Evolutionary conservation across 768 basidiomycete species (phyloP), one percentile per base, ranked within the genome.

Genomic region (Auriscalpium orientale): DNA sequence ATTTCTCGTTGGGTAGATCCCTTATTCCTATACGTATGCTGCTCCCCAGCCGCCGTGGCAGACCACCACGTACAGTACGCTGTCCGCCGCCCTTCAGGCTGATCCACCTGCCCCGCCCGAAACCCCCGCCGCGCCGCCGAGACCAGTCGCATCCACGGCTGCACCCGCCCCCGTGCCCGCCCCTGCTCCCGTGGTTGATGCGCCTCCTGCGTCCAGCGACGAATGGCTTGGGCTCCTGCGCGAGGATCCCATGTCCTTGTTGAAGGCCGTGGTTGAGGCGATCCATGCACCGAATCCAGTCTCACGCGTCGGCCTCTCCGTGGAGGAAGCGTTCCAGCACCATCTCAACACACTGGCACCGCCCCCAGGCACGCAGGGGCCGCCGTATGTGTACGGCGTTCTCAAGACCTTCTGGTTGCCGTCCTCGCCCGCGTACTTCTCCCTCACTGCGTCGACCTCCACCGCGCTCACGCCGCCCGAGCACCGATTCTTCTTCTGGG

Each of bases 401-500:
- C 74, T 91, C 44, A 89, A 87, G 67, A 89, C 89, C 0, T 91
- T 91, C 61, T 91, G 89, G 89, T 74, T 91, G 13, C 89, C 89
- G 0, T 83, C 82, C 0, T 89, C 87, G 0, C 88, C 89, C 0
- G 76, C 83, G 0, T 91, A 89, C 64, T 87, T 89, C 61, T 81
- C 83, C 0, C 74, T 89, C 40, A 89, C 88, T 10, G 85, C 86
- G 22, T 88, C 87, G 1, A 78, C 85, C 1, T 81, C 82, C 10
- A 80, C 78, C 8, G 75, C 84, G 11, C 82, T 87, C 40, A 85
- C 81, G 0, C 82, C 85, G 2, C 83, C 85, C 7, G 83, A 88
- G 53, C 84, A 90, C 59, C 81, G 80, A 4, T 91, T 91, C 70
- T 72, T 91, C n/a, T 91, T 88, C 62, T 91, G 89, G 89, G 89